Conservation (phyloP, 805 yeast species). For the Lipomyces anomalus region DNA sequence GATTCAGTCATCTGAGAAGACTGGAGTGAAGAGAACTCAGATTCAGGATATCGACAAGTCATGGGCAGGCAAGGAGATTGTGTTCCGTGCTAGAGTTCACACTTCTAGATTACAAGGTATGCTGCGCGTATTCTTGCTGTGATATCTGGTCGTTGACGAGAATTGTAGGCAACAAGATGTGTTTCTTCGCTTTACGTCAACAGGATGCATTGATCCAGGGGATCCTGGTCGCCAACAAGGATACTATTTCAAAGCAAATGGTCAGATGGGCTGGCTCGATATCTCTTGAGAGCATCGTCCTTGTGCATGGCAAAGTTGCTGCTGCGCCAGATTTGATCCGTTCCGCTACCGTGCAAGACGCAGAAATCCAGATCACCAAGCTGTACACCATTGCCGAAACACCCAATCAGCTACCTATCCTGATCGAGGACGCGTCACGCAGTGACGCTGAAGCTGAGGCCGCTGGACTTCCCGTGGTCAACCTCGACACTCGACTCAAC, state of each 20-base stretch:
- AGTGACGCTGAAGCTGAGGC: conserved; percentile 80
- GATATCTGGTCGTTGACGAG: not conserved
- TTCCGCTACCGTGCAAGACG: conserved; percentile 86
- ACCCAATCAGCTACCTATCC: conserved; percentile 86
- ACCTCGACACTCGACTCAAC: conserved; percentile 93
- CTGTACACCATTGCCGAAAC: conserved; percentile 77
- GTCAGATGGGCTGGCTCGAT: conserved; percentile 90
- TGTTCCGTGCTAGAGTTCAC: conserved; percentile 91
- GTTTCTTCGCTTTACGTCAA: conserved; percentile 87
- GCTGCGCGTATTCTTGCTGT: not conserved
- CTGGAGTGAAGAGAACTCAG: conserved; percentile 59
- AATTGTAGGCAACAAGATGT: conserved; percentile 66
- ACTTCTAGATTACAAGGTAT: conserved; percentile 78
- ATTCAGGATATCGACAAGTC: conserved; percentile 49
- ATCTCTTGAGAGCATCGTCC: conserved; percentile 82
- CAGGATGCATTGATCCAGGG: conserved; percentile 79
- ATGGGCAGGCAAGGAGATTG: conserved; percentile 66
- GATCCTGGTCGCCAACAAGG: conserved; percentile 67
- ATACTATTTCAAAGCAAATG: conserved; percentile 83
- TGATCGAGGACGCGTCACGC: conserved; percentile 94
- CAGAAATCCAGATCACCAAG: conserved; percentile 73
- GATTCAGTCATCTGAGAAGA: conserved; percentile 66
- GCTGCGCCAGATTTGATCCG: conserved; percentile 83
- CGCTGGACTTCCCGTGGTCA: conserved; percentile 87
- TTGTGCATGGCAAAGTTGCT: conserved; percentile 77